Base-by-base conservation (phyloP, 2,329 filamentous ascomycete genomes). In the Fusarium piperis region DNA sequence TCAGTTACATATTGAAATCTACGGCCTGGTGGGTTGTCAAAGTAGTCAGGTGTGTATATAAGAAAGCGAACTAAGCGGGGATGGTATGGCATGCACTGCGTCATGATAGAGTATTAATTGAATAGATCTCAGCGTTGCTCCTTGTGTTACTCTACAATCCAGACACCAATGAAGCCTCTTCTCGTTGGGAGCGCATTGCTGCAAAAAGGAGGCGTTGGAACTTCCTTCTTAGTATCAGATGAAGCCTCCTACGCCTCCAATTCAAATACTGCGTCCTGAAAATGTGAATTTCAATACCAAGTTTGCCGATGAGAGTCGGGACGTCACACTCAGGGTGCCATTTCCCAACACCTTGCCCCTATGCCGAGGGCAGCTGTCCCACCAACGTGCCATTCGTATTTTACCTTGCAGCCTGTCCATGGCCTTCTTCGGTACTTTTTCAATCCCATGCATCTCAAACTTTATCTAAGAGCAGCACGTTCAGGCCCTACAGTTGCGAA, bases 401-500 rank as follows among this genome's bases (percentile, higher is more conserved):
- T 41, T 23, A 28, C 20, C 41, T 26, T 1, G 41, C 15, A 9
- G 0, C 9, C 15, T 46, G 15, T 11, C 41, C 15, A n/a, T 5
- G 5, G 3, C 13, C 9, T 6, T n/a, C 2, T 28, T 28, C 4
- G 12, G 7, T 41, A 5, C 7, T 2, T 2, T 4, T 10, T 6
- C 4, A 11, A 16, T 28, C 3, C 3, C 1, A n/a, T 6, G 9
- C 5, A 7, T n/a, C 20, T 3, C 15, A 28, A 23, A 2, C 23
- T 41, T 18, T 41, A 23, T 41, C 18, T 23, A 23, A 10, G 2
- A 4, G 2, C 12, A 0, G 5, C 23, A 1, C 18, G 18, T 15
- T 41, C 18, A 3, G 12, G 39, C 12, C 39, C 39, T 15, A 1
- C 3, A 23, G 18, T 15, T 15, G 4, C 39, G 3, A 41, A 41